Percentiles rank a stretch among this genome's conserved stretches.
These are phyloP conservation scores for Vaccinium corymbosum DNA, from an alignment of 148 eudicot species.

Conservation along the genomic window DNA sequence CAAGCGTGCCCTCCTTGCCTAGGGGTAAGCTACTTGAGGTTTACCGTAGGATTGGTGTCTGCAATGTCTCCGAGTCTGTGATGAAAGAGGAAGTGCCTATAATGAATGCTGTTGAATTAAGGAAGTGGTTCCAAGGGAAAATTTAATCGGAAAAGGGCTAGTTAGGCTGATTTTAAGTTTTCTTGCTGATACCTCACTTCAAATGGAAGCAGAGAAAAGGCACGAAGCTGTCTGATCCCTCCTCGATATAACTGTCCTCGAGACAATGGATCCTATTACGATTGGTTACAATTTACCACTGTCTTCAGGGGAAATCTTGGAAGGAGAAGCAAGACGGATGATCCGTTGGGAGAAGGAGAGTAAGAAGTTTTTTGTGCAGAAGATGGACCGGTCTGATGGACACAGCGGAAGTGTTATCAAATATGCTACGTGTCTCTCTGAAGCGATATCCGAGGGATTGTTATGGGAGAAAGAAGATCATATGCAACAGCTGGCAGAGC, in stretches of 20 bases:
- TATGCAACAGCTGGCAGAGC: constrained; percentile 37
- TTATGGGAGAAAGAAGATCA: constrained; percentile 51
- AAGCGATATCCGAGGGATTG: constrained; percentile 52
- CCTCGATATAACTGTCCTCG: constrained; percentile 29
- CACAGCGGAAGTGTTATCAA: constrained; percentile 29
- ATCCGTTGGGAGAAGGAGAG: constrained; percentile 52
- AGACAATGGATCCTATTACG: constrained; percentile 32
- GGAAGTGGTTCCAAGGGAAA: constrained; percentile 25
- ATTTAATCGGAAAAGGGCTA: constrained; percentile 39
- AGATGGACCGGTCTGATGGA: constrained; percentile 32
- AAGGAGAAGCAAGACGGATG: constrained; percentile 31
- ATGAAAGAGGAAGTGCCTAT: constrained; percentile 20
- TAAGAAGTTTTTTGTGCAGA: constrained; percentile 32
- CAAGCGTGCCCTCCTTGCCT: constrained; percentile 27
- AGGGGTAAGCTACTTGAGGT: constrained; percentile 36
- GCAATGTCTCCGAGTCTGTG: constrained; percentile 44
- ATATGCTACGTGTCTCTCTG: constrained; percentile 44
- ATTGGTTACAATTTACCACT: constrained; percentile 32
- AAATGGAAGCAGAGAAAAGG: constrained; percentile 37
- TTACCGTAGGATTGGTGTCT: constrained; percentile 48
- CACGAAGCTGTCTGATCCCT: constrained; percentile 35
- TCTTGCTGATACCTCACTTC: constrained; percentile 36
- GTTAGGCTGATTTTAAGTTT: constrained; percentile 46
- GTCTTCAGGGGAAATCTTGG: constrained; percentile 38
- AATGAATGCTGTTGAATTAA: constrained; percentile 18